Conservation (phyloP, 495 filamentous ascomycete genomes). For the Amniculicola lignicola region DNA sequence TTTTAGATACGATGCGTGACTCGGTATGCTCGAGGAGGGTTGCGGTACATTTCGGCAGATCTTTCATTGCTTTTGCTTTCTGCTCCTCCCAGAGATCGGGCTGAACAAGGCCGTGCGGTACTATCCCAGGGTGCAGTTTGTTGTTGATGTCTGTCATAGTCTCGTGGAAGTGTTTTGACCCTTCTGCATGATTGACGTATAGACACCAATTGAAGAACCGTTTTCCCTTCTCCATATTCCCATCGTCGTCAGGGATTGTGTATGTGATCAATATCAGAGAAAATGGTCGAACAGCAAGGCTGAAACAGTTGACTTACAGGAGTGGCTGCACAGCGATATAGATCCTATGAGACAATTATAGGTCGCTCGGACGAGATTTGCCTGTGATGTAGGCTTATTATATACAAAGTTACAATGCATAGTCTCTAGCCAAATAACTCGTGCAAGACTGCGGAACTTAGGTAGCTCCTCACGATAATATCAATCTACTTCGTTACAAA, state of each 20-base stretch:
- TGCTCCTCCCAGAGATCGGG: slow-evolving; percentile 47
- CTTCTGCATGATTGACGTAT: slow-evolving; percentile 51
- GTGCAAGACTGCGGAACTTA: too few species aligned
- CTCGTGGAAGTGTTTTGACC: slow-evolving; percentile 45
- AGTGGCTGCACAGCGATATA: too few species aligned
- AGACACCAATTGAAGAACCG: slow-evolving; percentile 56
- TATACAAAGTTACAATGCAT: too few species aligned
- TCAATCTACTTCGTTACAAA: too few species aligned
- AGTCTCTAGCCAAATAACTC: too few species aligned
- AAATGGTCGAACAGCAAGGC: too few species aligned
- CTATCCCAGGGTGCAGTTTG: slow-evolving; percentile 44
- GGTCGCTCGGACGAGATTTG: too few species aligned
- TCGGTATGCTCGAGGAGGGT: slow-evolving; percentile 48
- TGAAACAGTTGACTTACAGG: too few species aligned
- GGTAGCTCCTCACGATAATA: too few species aligned
- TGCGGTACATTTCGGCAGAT: slow-evolving; percentile 50
- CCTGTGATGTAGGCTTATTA: too few species aligned
- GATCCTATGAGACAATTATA: too few species aligned
- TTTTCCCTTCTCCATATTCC: slow-evolving; percentile 46
- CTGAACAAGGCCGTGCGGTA: slow-evolving; percentile 48
- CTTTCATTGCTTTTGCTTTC: slow-evolving; percentile 41
- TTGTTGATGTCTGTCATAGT: slow-evolving; percentile 54
- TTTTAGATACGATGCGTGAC: slow-evolving; percentile 52
- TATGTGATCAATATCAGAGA: slow-evolving; percentile 40
- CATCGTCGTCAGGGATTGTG: slow-evolving; percentile 51